Conservation (phyloP, 768 basidiomycete genomes). For the Mycena filopes region DNA sequence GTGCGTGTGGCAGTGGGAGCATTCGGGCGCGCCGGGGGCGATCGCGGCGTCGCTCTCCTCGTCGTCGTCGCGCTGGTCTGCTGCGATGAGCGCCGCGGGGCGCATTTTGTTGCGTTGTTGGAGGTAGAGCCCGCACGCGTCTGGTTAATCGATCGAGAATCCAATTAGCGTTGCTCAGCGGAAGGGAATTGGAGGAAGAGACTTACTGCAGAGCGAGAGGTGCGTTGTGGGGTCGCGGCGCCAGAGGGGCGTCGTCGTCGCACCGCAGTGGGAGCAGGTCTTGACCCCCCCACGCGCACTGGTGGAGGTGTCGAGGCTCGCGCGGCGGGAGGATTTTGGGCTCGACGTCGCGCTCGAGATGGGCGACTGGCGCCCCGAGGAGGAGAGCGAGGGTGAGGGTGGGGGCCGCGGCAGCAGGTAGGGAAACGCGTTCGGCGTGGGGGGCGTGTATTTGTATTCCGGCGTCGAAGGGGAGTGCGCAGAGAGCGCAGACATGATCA, state of each 20-base stretch:
- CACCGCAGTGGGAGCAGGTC: slow-evolving; percentile 18
- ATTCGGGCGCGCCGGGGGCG: slow-evolving; percentile 10
- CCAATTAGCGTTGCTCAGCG: too few species aligned
- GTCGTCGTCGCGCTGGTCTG: neutral
- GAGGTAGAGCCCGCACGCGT: slow-evolving; percentile 20
- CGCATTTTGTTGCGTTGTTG: slow-evolving; percentile 20
- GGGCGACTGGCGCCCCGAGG: neutral
- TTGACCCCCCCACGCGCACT: neutral
- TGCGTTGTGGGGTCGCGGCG: slow-evolving; percentile 19
- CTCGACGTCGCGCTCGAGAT: neutral
- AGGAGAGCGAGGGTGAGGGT: neutral
- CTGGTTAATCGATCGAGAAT: too few species aligned
- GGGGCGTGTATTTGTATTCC: slow-evolving; percentile 4
- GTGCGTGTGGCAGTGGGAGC: slow-evolving; percentile 16
- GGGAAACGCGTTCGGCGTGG: neutral
- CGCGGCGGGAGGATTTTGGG: neutral
- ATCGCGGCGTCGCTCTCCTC: neutral
- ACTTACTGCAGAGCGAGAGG: slow-evolving; percentile 6
- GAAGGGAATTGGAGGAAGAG: too few species aligned
- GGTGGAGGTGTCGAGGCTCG: too few species aligned
- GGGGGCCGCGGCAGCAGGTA: slow-evolving; percentile 5
- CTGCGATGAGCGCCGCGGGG: slow-evolving; percentile 12
- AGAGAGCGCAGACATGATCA: slow-evolving; percentile 4
- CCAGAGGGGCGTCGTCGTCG: slow-evolving; percentile 22
- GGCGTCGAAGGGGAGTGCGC: neutral